These are phyloP conservation scores for Colletotrichum karsti DNA, from an alignment of 2,329 filamentous ascomycete genomes.

Conservation along the genomic window DNA sequence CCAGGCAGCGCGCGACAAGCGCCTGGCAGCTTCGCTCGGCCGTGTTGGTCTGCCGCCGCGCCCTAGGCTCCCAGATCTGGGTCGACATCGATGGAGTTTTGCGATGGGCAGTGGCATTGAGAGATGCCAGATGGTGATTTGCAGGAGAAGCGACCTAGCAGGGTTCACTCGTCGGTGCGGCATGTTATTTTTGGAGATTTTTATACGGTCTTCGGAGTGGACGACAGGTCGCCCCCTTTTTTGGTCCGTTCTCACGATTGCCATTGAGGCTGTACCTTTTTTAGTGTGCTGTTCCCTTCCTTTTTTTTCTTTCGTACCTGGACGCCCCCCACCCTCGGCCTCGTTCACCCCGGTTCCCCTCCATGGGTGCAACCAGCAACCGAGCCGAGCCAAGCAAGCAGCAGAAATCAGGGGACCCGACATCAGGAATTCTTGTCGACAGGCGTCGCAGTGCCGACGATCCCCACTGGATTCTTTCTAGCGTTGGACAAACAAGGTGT, in stretches of 20 bases:
- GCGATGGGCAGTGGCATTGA: constrained; percentile 8
- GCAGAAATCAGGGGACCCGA: constrained; percentile 21
- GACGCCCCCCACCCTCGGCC: constrained; percentile 1
- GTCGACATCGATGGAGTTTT: constrained; percentile 1
- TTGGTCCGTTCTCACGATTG: constrained; percentile 22
- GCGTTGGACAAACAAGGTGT: constrained; percentile 28
- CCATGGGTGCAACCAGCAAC: constrained; percentile 26
- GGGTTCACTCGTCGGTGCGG: constrained; percentile 15
- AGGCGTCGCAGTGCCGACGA: constrained; percentile 28
- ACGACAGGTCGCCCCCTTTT: constrained; percentile 26
- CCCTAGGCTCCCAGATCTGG: constrained; percentile 3
- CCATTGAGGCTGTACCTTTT: constrained; percentile 29
- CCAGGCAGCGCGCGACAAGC: constrained; percentile 8
- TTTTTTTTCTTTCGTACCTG: constrained; percentile 26
- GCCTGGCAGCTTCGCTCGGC: neutral
- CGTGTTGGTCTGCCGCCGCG: constrained; percentile 7
- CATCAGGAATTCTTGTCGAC: constrained; percentile 18
- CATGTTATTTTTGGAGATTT: constrained; percentile 30
- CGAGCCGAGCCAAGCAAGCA: constrained; percentile 25
- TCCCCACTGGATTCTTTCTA: constrained; percentile 26
- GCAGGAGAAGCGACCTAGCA: constrained; percentile 17
- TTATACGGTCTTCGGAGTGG: constrained; percentile 11
- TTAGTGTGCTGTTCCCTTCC: constrained; percentile 20
- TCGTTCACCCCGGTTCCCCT: constrained; percentile 6
- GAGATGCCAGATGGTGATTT: constrained; percentile 25